phyloP scores from a whole-genome alignment of 208 protist genomes.

The Phytomonas francai region DNA sequence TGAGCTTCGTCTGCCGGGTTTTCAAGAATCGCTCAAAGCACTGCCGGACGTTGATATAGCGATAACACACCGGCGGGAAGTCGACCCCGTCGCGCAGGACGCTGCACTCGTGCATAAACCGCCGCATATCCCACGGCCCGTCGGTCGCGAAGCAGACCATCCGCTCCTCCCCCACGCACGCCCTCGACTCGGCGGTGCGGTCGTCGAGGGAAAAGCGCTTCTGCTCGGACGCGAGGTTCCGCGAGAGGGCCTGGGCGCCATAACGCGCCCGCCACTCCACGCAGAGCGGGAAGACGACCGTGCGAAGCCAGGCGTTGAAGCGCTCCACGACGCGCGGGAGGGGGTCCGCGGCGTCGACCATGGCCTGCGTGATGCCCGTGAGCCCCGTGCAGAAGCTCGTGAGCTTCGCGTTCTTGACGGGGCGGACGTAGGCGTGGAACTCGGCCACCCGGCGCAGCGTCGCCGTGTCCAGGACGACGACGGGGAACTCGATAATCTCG shows the following conservation, averaged over 20 bases:
- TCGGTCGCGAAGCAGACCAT: conserved; percentile 85
- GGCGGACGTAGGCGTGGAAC: conserved; percentile 90
- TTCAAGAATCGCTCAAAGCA: conserved; percentile 61
- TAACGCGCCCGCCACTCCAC: conserved; percentile 26
- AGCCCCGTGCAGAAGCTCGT: conserved; percentile 91
- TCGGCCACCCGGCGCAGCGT: conserved; percentile 59
- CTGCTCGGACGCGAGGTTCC: conserved; percentile 41
- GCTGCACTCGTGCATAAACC: conserved; percentile 84
- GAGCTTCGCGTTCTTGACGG: conserved; percentile 62
- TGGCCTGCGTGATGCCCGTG: conserved; percentile 93
- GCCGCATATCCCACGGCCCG: conserved; percentile 88
- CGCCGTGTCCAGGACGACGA: conserved; percentile 80
- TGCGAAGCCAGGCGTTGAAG: conserved; percentile 61
- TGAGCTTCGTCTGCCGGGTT: conserved; percentile 49
- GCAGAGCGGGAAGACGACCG: conserved; percentile 66
- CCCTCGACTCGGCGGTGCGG: conserved; percentile 16
- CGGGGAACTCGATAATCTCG: conserved; percentile 96
- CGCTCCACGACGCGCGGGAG: conserved; percentile 46
- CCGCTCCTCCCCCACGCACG: conserved; percentile 27
- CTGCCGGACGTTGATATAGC: conserved; percentile 84
- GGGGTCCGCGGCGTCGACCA: conserved; percentile 69
- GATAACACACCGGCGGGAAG: conserved; percentile 85
- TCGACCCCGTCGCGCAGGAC: conserved; percentile 64
- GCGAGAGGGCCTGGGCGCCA: conserved; percentile 21
- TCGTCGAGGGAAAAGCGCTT: conserved; percentile 47